Base-by-base conservation (phyloP, 2,329 filamentous ascomycete genomes). In the Trichothecium roseum region DNA sequence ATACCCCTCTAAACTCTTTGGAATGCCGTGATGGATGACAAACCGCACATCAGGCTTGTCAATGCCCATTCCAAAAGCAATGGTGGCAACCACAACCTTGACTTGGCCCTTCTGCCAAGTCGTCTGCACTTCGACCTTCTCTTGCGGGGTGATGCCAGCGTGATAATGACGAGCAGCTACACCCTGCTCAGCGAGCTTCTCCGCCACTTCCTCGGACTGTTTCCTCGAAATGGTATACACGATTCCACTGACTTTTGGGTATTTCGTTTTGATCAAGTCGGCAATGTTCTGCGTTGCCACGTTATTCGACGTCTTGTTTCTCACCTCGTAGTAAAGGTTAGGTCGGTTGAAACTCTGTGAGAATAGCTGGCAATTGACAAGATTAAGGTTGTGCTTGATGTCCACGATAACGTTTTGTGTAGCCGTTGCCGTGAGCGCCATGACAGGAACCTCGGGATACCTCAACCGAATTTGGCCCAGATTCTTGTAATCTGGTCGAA, bases 11-110 rank as follows among this genome's bases (percentile, higher is more conserved):
- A 98, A 64, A 48, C 86, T 95, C 59, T 98, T 96, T 2, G 91
- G 91, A 5, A 98, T 69, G 30, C 79, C 84, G 49, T 94, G 81
- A 52, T 98, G 93, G 28, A 98, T 85, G 24, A 98, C 91, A 54
- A 94, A 98, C 18, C 91, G 83, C 32, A 98, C 91, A 54, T 98
- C 83, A 1, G 88, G 76, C 56, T 98, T 98, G 64, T 98, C 91
- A 45, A 98, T 98, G n/a, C 91, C 91, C 91, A 98, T 98, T 6
- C 91, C 91, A 53, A 98, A 98, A 17, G 91, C 91, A 55, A 98
- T 96, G 0, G 91, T 98, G 15, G 91, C 93, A 34, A 98, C 91
- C 30, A 98, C 93, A 24, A 98, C 84, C 46, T 94, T 83, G 49
- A 81, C 74, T 35, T 67, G 62, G 5, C 87, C 86, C 30, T 62